phyloP scores from a whole-genome alignment of 2,329 filamentous ascomycete species.

The Aspergillus sergii region DNA sequence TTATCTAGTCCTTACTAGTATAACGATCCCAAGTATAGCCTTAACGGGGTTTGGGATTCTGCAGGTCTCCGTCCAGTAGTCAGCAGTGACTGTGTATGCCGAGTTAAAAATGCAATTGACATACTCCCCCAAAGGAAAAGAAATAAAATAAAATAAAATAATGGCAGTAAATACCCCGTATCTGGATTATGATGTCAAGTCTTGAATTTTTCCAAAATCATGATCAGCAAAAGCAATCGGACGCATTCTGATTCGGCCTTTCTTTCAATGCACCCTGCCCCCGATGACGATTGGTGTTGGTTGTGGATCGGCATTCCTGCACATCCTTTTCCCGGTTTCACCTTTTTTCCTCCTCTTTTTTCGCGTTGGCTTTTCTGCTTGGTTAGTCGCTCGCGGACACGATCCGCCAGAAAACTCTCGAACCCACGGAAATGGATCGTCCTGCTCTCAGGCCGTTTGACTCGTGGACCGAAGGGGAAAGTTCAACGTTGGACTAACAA shows the following conservation, averaged over 20 bases:
- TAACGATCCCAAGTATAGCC: not conserved
- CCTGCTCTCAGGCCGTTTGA: conserved; percentile 23
- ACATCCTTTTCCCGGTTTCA: conserved; percentile 28
- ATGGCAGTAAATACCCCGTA: not conserved
- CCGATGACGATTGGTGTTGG: conserved; percentile 8
- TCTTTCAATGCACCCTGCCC: conserved; percentile 9
- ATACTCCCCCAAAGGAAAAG: no score
- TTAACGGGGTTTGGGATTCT: not conserved
- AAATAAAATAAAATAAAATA: not conserved
- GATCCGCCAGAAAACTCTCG: conserved; percentile 28
- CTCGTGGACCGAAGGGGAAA: conserved; percentile 1
- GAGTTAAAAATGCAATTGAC: not conserved
- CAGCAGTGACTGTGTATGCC: not conserved
- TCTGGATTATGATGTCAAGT: conserved; percentile 5
- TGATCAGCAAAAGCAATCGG: conserved; percentile 12
- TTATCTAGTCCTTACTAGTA: not conserved
- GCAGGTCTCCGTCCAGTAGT: not conserved
- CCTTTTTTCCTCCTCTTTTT: conserved; percentile 8
- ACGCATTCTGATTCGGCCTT: conserved; percentile 17
- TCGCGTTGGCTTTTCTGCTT: conserved; percentile 9
- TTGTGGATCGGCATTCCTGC: conserved; percentile 28
- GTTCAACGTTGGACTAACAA: conserved; percentile 3
- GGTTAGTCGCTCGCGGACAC: conserved; percentile 17
- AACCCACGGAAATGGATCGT: conserved; percentile 34
- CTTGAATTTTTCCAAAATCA: not conserved